Evolutionary conservation across 192 early-diverging fungal genomes (phyloP).

Genomic region (Entrophospora sp.): DNA sequence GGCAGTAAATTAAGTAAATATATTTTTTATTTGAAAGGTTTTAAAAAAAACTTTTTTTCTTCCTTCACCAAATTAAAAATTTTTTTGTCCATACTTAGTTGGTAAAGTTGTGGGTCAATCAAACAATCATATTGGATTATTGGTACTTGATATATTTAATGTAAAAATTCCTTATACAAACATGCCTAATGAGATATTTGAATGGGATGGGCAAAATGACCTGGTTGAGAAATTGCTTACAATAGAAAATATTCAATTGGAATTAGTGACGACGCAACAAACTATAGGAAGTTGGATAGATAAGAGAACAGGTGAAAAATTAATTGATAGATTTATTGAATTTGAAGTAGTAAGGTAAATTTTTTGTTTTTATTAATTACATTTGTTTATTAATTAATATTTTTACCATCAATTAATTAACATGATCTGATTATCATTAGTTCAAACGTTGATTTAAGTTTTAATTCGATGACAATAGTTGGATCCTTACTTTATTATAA

Average conservation of each 20-base stretch:
- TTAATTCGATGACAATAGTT: no score
- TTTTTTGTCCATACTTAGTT: no score
- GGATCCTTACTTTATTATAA: no score
- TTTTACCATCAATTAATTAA: no score
- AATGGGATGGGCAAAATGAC: not conserved
- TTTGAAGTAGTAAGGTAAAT: not conserved
- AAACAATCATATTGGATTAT: not conserved
- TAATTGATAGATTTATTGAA: not conserved
- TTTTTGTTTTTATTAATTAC: not conserved
- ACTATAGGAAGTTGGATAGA: not conserved
- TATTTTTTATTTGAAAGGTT: no score
- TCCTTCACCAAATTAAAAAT: not conserved
- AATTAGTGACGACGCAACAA: not conserved
- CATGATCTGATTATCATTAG: no score
- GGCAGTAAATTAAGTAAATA: not conserved
- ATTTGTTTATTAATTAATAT: no score
- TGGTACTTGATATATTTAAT: not conserved
- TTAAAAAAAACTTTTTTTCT: not conserved
- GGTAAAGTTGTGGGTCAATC: constrained; percentile 1
- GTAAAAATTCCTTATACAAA: not conserved
- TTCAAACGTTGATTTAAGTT: no score
- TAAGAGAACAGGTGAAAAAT: not conserved
- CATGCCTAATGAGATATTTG: not conserved
- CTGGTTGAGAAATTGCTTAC: not conserved
- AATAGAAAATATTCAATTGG: not conserved